Conservation (phyloP, 2,329 filamentous ascomycete species). For the Parascedosporium putredinis region DNA sequence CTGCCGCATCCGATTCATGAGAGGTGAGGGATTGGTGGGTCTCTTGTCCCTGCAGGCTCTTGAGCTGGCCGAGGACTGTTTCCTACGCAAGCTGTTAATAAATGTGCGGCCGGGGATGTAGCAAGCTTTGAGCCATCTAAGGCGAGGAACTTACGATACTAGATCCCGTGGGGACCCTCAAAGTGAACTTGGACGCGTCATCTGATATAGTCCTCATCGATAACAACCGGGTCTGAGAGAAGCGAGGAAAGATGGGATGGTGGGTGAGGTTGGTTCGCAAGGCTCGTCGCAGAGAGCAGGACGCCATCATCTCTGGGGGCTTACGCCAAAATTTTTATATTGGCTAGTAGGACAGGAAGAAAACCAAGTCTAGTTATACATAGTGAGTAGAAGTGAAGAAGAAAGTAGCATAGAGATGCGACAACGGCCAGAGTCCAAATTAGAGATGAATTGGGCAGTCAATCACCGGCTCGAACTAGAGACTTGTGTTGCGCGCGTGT, state of each 20-base stretch:
- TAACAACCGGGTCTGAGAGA: not conserved
- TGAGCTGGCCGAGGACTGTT: not conserved
- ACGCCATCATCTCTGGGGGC: not conserved
- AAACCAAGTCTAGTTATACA: not conserved
- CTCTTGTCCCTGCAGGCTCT: not conserved
- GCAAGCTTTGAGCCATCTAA: not conserved
- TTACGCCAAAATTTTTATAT: too few species aligned
- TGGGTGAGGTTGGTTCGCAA: not conserved
- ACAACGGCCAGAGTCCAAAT: too few species aligned
- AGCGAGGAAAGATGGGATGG: not conserved
- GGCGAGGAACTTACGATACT: not conserved
- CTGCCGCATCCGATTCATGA: conserved; percentile 22
- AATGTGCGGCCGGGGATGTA: not conserved
- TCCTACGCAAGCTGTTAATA: not conserved
- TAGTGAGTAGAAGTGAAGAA: not conserved
- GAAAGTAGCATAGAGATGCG: too few species aligned
- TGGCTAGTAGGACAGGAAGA: too few species aligned
- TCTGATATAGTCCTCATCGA: conserved; percentile 1
- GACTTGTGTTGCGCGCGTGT: too few species aligned
- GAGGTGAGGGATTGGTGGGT: not conserved
- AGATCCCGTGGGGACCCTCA: not conserved
- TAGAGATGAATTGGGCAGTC: too few species aligned
- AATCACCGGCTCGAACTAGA: too few species aligned
- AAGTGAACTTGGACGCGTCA: conserved; percentile 4
- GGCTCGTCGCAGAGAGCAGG: not conserved